Percentiles rank a stretch among this genome's conserved stretches.
Conservation (phyloP, 441 rosid genomes). For the Eutrema salsugineum region DNA sequence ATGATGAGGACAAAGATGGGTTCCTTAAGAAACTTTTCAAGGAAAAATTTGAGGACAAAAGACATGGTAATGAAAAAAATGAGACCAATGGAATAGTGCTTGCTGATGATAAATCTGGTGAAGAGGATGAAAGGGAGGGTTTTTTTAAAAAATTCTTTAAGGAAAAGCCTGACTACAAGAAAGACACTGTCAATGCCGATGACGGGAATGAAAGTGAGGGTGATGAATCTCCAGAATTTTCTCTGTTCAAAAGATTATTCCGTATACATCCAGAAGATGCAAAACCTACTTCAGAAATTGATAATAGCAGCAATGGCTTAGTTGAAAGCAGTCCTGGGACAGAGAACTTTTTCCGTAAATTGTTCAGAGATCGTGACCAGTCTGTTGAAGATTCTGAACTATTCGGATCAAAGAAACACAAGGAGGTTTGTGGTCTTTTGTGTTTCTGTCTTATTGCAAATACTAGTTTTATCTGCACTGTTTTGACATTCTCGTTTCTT, state of each 20-base stretch:
- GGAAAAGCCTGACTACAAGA: constrained; percentile 84
- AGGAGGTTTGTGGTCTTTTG: constrained; percentile 52
- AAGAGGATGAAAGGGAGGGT: constrained; percentile 89
- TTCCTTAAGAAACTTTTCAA: constrained; percentile 77
- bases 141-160: constrained; percentile 76
- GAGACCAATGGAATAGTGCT: constrained; percentile 31
- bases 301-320: constrained; percentile 49
- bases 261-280: constrained; percentile 94
- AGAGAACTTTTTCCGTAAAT: constrained; percentile 92
- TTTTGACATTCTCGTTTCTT: neutral
- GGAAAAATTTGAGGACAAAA: constrained; percentile 85
- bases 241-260: constrained; percentile 77
- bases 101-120: constrained; percentile 57
- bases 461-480: constrained; percentile 3
- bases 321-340: constrained; percentile 94
- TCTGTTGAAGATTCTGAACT: constrained; percentile 93
- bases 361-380: constrained; percentile 92
- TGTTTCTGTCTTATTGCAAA: neutral
- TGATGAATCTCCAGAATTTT: constrained; percentile 84
- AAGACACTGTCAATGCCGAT: constrained; percentile 41
- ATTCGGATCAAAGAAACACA: constrained; percentile 71
- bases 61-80: constrained; percentile 54
- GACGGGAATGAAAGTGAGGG: constrained; percentile 70
- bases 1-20: constrained; percentile 90
- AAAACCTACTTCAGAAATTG: constrained; percentile 49